Percentiles rank a stretch among this genome's conserved stretches.
Evolutionary conservation across 2,329 filamentous ascomycete species (phyloP).

Genomic region (Colletotrichum incanum): DNA sequence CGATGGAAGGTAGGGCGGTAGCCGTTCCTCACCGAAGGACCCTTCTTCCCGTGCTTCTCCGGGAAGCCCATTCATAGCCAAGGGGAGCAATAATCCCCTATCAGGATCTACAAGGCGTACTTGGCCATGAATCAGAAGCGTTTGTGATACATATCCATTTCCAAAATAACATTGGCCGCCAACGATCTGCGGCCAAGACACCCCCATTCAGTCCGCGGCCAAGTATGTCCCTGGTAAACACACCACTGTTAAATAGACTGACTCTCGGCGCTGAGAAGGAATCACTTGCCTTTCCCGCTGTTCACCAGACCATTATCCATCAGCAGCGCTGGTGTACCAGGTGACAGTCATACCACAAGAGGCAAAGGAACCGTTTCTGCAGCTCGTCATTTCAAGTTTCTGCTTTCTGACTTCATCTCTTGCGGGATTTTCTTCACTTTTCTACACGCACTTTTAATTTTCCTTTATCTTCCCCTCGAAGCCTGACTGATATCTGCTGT

Average conservation of each 20-base stretch:
- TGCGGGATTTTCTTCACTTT: conserved; percentile 20
- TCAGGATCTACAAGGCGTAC: conserved; percentile 28
- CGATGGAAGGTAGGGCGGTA: neutral
- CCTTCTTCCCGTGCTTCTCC: neutral
- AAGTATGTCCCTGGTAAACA: conserved; percentile 28
- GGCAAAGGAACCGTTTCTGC: conserved; percentile 2
- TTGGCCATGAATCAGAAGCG: conserved; percentile 35
- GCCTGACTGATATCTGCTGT: neutral
- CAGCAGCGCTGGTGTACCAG: conserved; percentile 39
- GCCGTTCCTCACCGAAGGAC: neutral
- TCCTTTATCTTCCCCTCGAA: conserved; percentile 1
- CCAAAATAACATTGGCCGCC: conserved; percentile 10
- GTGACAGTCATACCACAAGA: conserved; percentile 38
- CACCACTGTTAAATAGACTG: conserved; percentile 37
- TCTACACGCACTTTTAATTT: conserved; percentile 16
- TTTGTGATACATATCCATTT: conserved; percentile 21
- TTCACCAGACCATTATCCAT: conserved; percentile 38
- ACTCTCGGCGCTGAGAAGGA: conserved; percentile 30
- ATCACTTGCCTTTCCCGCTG: conserved; percentile 17
- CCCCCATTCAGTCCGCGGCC: conserved; percentile 17
- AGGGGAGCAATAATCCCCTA: conserved; percentile 4
- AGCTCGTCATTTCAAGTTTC: conserved; percentile 29
- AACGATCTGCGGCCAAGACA: conserved; percentile 34
- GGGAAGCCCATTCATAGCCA: neutral
- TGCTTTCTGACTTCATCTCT: conserved; percentile 18